Evolutionary conservation across 345 rosid genomes (phyloP), one percentile per base, ranked within the genome.

Genomic region (Boechera divaricarpa): DNA sequence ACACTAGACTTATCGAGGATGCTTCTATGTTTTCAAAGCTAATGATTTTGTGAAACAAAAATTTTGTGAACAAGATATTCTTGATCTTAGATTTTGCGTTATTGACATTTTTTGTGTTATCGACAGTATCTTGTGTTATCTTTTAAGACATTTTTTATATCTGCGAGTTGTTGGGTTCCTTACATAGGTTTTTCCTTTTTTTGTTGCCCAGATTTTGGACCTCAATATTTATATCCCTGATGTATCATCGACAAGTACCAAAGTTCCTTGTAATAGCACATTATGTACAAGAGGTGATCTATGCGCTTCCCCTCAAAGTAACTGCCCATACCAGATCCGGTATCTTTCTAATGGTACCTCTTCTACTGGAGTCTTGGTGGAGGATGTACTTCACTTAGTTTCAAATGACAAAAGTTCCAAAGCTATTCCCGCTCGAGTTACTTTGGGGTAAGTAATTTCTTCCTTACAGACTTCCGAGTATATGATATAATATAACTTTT

Each of bases 311-410:
- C 73, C 86, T 76, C 55, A 31, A 54, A 85, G 83, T 70, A 57
- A 75, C 69, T 93, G 98, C 68, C 89, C 89, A 10, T 93, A 90
- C 77, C 84, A 81, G 65, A 84, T 87, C 49, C 28, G 56, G 12
- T 93, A 93, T 82, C 91, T 93, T 47, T 91, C 97, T 26, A 85
- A 87, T 64, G 85, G 78, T 61, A 93, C 98, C 62, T 81, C 91
- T 5, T 83, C 98, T 56, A 82, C 82, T 49, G 98, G 98, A 75
- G 67, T 70, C 73, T 78, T 87, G 66, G 90, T 89, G 4, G 85
- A 93, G 82, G 98, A 90, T 79, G 74, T 78, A 13, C 83, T 93
- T 80, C 97, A 87, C 81, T 84, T 93, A 59, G 74, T 53, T 51
- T 83, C 90, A 0, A 84, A 87, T 29, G 73, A 84, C 5, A 18